A percentile compares a stretch with the other conserved stretches of the same genome.
Evolutionary conservation across 768 basidiomycete species (phyloP).

Genomic region (Mycena latifolia): DNA sequence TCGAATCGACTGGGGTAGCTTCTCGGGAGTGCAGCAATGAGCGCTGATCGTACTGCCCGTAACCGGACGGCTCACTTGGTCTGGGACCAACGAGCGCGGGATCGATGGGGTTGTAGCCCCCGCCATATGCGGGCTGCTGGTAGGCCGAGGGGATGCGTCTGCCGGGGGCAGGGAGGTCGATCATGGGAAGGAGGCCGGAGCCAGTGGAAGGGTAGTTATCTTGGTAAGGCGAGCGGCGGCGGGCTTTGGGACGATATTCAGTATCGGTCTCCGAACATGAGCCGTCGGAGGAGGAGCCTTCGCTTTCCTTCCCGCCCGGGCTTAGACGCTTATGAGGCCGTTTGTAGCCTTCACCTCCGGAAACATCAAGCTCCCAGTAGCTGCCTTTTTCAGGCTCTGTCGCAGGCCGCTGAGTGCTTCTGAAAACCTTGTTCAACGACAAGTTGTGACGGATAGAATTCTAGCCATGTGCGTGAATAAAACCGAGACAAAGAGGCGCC

Average conservation of each 20-base stretch:
- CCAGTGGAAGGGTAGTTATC: background rate
- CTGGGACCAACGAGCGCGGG: background rate
- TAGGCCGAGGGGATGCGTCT: too few species aligned
- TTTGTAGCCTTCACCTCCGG: conserved; percentile 47
- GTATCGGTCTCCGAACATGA: too few species aligned
- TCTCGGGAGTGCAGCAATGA: conserved; percentile 7
- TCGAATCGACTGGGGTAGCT: conserved; percentile 1
- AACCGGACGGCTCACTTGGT: conserved; percentile 5
- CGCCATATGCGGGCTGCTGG: too few species aligned
- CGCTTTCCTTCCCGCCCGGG: conserved; percentile 18
- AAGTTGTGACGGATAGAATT: conserved; percentile 59
- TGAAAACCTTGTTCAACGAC: conserved; percentile 67
- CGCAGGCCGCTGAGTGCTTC: conserved; percentile 65
- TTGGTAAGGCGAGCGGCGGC: too few species aligned
- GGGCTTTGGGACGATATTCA: too few species aligned
- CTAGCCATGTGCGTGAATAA: conserved; percentile 40
- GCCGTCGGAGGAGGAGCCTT: conserved; percentile 43
- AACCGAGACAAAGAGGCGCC: background rate
- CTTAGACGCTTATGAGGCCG: too few species aligned
- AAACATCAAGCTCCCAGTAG: conserved; percentile 72
- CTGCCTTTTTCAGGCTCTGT: conserved; percentile 79
- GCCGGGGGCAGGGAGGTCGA: too few species aligned
- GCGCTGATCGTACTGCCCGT: background rate
- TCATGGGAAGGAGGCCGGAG: background rate
- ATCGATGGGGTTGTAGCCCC: background rate